Evolutionary conservation across 2,329 filamentous ascomycete species (phyloP).

Genomic region (Fonsecaea pugnacius): DNA sequence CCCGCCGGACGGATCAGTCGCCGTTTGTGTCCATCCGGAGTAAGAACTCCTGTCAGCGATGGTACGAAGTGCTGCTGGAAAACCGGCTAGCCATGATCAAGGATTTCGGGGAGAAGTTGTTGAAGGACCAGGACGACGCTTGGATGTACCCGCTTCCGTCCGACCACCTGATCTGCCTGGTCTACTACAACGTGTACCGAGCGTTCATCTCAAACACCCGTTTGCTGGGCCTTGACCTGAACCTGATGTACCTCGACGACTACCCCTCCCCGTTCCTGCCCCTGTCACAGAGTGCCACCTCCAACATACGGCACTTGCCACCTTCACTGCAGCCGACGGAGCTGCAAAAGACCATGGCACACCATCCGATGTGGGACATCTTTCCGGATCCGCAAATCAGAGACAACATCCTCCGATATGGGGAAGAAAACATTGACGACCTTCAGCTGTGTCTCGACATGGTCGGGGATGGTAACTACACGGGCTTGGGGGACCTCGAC

Average conservation of each 20-base stretch:
- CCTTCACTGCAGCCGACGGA: slow-evolving; percentile 45
- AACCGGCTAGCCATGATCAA: slow-evolving; percentile 18
- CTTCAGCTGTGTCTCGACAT: slow-evolving; percentile 47
- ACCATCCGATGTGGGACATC: slow-evolving; percentile 50
- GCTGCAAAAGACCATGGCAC: slow-evolving; percentile 44
- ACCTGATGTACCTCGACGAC: slow-evolving; percentile 34
- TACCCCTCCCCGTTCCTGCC: slow-evolving; percentile 35
- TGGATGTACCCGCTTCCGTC: slow-evolving; percentile 33
- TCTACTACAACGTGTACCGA: slow-evolving; percentile 45
- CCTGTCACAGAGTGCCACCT: slow-evolving; percentile 26
- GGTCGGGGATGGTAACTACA: slow-evolving; percentile 36
- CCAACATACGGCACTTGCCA: slow-evolving; percentile 36
- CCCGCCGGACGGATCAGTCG: slow-evolving; percentile 1
- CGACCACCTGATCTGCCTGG: slow-evolving; percentile 44
- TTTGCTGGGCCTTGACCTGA: slow-evolving; percentile 38
- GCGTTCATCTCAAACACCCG: slow-evolving; percentile 41
- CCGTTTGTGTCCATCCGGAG: slow-evolving; percentile 28
- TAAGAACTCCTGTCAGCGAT: slow-evolving; percentile 22
- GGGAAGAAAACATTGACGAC: slow-evolving; percentile 43
- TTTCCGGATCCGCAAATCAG: slow-evolving; percentile 46
- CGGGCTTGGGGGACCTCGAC: slow-evolving; percentile 5
- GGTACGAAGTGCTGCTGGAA: slow-evolving; percentile 24
- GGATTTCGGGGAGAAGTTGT: slow-evolving; percentile 15
- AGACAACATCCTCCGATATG: slow-evolving; percentile 46
- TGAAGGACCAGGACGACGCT: slow-evolving; percentile 16